A percentile compares a stretch with the other conserved stretches of the same genome.
These are phyloP conservation scores for Protomyces gravidus DNA, from an alignment of 1,139 yeast species.

Conservation along the genomic window DNA sequence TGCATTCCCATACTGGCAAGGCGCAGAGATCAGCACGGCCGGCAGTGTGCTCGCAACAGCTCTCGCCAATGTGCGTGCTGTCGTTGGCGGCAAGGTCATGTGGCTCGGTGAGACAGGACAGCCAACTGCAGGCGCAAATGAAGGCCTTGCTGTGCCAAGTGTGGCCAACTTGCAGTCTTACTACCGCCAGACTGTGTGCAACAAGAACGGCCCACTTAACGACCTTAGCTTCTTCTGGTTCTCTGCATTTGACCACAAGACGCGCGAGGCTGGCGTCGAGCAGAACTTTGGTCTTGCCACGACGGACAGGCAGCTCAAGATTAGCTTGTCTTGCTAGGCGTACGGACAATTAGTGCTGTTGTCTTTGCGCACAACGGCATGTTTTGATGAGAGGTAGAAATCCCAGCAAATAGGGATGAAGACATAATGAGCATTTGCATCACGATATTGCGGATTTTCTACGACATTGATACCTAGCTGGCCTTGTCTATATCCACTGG, in stretches of 20 bases:
- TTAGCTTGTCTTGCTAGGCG: conserved; percentile 7
- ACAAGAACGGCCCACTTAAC: neutral
- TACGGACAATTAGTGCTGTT: too few species aligned
- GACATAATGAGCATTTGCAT: too few species aligned
- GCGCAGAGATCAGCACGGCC: conserved; percentile 74
- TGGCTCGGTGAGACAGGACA: conserved; percentile 99
- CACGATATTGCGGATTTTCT: too few species aligned
- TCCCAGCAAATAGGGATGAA: too few species aligned
- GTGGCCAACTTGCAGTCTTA: conserved; percentile 66
- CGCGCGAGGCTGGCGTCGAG: conserved; percentile 15
- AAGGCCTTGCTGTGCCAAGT: conserved; percentile 52
- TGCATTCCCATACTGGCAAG: conserved; percentile 98
- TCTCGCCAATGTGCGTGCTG: conserved; percentile 73
- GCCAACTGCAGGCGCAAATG: conserved; percentile 85
- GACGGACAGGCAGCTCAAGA: conserved; percentile 8
- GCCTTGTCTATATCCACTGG: too few species aligned
- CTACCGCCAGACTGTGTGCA: conserved; percentile 48
- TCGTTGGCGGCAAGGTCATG: conserved; percentile 80
- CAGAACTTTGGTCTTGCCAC: conserved; percentile 16
- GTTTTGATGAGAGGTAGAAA: too few species aligned
- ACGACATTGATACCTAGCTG: too few species aligned
- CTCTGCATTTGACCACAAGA: conserved; percentile 8
- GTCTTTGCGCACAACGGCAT: too few species aligned
- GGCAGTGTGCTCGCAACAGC: conserved; percentile 97
- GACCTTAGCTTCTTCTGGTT: conserved; percentile 7